Evolutionary conservation across 768 basidiomycete genomes (phyloP).

Genomic region (Porpolomopsis calyptriformis): DNA sequence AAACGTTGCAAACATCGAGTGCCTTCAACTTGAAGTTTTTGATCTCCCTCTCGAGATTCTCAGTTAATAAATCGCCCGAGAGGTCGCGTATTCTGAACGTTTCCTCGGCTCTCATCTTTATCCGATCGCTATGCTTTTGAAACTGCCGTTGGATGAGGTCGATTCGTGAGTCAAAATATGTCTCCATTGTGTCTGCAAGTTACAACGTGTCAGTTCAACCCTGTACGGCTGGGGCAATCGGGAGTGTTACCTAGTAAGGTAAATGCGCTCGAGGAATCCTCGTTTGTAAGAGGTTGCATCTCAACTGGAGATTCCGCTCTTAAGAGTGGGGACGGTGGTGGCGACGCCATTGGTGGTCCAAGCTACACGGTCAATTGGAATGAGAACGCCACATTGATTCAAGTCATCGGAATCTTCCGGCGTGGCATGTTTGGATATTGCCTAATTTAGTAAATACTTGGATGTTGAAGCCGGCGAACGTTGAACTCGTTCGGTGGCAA

Average conservation of each 20-base stretch:
- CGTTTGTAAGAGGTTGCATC: constrained; percentile 40
- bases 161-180: constrained; percentile 86
- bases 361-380: too few relatives aligned
- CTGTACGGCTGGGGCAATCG: too few relatives aligned
- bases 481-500: too few relatives aligned
- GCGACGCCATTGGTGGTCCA: constrained; percentile 33
- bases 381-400: too few relatives aligned
- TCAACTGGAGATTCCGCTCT: constrained; percentile 14
- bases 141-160: constrained; percentile 76
- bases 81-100: constrained; percentile 61
- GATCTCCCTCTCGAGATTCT: constrained; percentile 79
- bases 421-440: too few relatives aligned
- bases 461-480: too few relatives aligned
- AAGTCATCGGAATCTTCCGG: too few relatives aligned
- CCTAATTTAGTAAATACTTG: too few relatives aligned
- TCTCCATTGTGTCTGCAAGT: constrained; percentile 78
- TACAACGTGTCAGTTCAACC: too few relatives aligned
- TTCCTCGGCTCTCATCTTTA: constrained; percentile 76
- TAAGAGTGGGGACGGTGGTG: constrained; percentile 31
- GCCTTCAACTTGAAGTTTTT: constrained; percentile 84
- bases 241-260: constrained; percentile 64
- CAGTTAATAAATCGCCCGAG: constrained; percentile 54
- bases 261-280: constrained; percentile 70
- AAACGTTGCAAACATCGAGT: too few relatives aligned
- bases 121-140: constrained; percentile 74